Conservation (phyloP, 192 early-diverging fungal species). For the Kappamyces sp. region DNA sequence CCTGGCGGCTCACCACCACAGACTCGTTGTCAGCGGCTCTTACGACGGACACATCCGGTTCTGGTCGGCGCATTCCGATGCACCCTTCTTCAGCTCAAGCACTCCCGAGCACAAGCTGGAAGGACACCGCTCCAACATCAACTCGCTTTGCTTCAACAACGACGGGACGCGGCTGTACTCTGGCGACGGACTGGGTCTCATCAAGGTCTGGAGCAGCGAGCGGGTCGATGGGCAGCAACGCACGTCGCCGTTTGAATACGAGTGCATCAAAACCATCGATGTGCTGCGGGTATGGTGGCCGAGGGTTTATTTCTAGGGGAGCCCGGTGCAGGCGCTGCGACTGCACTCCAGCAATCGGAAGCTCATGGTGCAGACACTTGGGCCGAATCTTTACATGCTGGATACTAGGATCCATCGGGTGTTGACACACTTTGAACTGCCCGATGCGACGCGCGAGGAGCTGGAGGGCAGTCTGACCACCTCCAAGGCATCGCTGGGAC, state of each 20-base stretch:
- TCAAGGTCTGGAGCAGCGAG: constrained; percentile 38
- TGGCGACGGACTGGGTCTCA: constrained; percentile 30
- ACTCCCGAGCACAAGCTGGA: constrained; percentile 18
- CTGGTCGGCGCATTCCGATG: constrained; percentile 18
- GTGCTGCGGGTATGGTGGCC: constrained; percentile 13
- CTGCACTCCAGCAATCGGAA: constrained; percentile 34
- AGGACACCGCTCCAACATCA: constrained; percentile 32
- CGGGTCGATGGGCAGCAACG: constrained; percentile 1
- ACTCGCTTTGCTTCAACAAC: constrained; percentile 31
- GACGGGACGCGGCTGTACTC: constrained; percentile 34
- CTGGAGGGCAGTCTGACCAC: too few relatives aligned
- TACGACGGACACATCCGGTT: constrained; percentile 36
- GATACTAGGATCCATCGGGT: constrained; percentile 36
- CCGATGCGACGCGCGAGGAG: neutral
- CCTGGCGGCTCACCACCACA: neutral
- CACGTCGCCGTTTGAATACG: constrained; percentile 10
- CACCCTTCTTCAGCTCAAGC: too few relatives aligned
- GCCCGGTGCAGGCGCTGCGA: constrained; percentile 23
- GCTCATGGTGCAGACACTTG: constrained; percentile 25
- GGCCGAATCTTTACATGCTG: constrained; percentile 23
- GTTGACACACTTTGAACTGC: constrained; percentile 23
- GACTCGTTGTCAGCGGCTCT: constrained; percentile 29
- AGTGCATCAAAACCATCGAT: constrained; percentile 32
- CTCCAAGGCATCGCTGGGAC: too few relatives aligned
- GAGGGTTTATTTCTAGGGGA: neutral